Evolutionary conservation across 192 early-diverging fungal species (phyloP), one percentile per base, ranked within the genome.

Genomic region (Allomyces macrogynus): DNA sequence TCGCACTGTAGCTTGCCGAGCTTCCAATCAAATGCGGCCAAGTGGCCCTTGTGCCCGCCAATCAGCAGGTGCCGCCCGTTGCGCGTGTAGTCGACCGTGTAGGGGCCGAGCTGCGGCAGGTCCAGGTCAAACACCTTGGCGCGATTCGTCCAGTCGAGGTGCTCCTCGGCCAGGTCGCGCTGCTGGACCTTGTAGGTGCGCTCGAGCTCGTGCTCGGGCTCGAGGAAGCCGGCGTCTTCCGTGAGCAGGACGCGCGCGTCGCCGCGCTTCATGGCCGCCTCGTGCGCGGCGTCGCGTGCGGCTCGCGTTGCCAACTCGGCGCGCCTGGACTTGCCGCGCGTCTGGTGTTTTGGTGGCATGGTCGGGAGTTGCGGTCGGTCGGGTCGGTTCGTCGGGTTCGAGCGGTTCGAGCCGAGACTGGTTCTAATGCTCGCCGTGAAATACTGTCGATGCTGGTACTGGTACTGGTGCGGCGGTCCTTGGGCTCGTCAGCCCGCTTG

Each of bases 11-110:
- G 74, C 40, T 75, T 82, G 22, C 85, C 86, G 40, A 69, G 77
- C 63, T 87, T 81, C 94, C 94, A 97, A 69, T 95, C 89, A 73
- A 95, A 88, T 1, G 86, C 84, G 3, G 90, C 89, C 66, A 97
- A 67, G 68, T 97, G 94, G 16, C 94, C 94, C 66, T 86, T 86
- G 20, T 75, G 70, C 9, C 89, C 89, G 63, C 86, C 89, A 24
- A 92, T 72, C 42, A 92, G 69, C 71, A 92, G 62, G 66, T 83
- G 72, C 26, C 77, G 72, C 62, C 92, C 92, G 71, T 93, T 93
- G 12, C 84, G 81, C 32, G 94, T 91, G 76, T 95, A 95, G 68
- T 93, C 83, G 44, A 94, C 23, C n/a, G 80, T 49, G 70, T 95
- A 97, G 10, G 92, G 89, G 12, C 92, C 92, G 73, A 91, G 89